These are phyloP conservation scores for Lanmaoa rubissima DNA, from an alignment of 768 basidiomycete genomes.

Conservation along the genomic window DNA sequence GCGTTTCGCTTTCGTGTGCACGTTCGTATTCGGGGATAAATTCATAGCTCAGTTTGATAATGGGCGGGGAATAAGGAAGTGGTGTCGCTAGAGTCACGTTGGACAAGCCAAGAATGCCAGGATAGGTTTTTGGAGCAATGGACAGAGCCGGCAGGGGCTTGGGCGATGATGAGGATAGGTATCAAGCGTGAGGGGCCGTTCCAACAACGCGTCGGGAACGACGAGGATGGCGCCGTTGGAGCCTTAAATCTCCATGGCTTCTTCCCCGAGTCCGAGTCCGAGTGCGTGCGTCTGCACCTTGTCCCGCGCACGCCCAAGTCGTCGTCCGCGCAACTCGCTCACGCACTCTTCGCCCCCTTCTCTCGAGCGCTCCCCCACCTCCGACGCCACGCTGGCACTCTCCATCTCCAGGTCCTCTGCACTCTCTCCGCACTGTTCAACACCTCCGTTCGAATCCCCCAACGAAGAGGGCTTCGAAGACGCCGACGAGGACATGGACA, in stretches of 20 bases:
- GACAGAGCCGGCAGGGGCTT: no score
- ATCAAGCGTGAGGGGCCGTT: no score
- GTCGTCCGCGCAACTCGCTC: slow-evolving; percentile 20
- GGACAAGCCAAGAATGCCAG: not conserved
- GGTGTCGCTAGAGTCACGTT: slow-evolving; percentile 7
- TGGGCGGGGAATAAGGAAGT: not conserved
- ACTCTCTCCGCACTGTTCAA: not conserved
- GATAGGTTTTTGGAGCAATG: not conserved
- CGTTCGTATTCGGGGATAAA: not conserved
- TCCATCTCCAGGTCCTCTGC: slow-evolving; percentile 23
- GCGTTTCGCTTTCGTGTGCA: not conserved
- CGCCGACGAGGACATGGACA: slow-evolving; percentile 19
- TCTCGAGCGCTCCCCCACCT: slow-evolving; percentile 4
- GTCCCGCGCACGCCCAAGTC: slow-evolving; percentile 15
- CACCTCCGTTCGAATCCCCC: not conserved
- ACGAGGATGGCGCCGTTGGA: not conserved
- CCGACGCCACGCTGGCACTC: not conserved
- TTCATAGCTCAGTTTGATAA: not conserved
- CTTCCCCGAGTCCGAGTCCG: slow-evolving; percentile 8
- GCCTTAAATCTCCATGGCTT: slow-evolving; percentile 17
- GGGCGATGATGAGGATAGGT: no score
- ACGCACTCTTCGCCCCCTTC: not conserved
- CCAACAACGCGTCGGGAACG: no score
- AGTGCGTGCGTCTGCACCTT: slow-evolving; percentile 11
- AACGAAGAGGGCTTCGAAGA: slow-evolving; percentile 12